These are phyloP conservation scores for Talaromyces wortmannii DNA, from an alignment of 495 filamentous ascomycete genomes.

Conservation along the genomic window DNA sequence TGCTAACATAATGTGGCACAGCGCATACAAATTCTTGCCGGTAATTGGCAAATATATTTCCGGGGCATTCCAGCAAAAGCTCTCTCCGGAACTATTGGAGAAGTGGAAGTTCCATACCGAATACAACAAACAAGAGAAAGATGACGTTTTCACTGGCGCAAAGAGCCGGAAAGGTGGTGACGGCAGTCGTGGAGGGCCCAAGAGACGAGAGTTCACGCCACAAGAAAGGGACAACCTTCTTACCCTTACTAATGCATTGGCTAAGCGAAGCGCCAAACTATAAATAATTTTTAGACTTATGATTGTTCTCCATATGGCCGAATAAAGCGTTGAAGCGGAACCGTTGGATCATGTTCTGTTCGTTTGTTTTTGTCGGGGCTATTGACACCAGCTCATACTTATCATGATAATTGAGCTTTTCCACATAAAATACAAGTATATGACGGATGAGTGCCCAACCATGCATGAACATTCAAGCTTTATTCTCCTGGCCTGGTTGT, in stretches of 20 bases:
- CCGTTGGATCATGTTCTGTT: no score
- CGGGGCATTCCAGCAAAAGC: conserved; percentile 26
- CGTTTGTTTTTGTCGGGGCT: no score
- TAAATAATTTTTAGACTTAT: background rate
- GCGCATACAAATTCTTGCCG: conserved; percentile 42
- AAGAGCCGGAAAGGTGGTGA: conserved; percentile 8
- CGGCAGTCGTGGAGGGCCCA: conserved; percentile 24
- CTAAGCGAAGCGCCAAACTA: background rate
- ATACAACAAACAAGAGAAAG: conserved; percentile 14
- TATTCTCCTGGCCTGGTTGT: no score
- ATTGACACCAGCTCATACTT: no score
- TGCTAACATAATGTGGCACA: conserved; percentile 5
- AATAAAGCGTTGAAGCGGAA: no score
- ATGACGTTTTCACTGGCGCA: conserved; percentile 18
- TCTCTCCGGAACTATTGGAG: conserved; percentile 21
- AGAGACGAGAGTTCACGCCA: conserved; percentile 18
- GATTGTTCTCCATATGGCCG: no score
- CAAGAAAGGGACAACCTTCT: conserved; percentile 13
- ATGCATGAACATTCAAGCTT: no score
- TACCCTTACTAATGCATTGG: conserved; percentile 11
- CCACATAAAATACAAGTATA: no score
- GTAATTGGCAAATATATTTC: conserved; percentile 38
- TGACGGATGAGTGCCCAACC: no score
- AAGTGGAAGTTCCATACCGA: conserved; percentile 30
- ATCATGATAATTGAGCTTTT: no score